These are phyloP conservation scores for Harringtonia lauricola DNA, from an alignment of 2,329 filamentous ascomycete genomes.

Conservation along the genomic window DNA sequence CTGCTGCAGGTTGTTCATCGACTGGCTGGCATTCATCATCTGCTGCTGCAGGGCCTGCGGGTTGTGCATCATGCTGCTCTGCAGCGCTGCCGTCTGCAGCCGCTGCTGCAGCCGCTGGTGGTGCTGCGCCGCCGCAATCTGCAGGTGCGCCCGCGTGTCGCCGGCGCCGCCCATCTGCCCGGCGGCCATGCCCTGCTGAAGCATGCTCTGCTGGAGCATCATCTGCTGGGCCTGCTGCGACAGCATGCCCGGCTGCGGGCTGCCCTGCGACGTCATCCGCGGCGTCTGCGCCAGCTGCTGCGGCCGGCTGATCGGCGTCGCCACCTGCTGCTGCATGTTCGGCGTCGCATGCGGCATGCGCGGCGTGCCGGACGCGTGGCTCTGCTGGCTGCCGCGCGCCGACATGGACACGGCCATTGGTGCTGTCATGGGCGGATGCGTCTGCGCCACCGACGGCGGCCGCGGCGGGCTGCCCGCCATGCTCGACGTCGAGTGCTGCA, in stretches of 20 bases:
- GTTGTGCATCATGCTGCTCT: conserved; percentile 29
- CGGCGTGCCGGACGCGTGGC: conserved; percentile 52
- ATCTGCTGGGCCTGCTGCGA: conserved; percentile 40
- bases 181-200: conserved; percentile 24
- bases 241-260: conserved; percentile 49
- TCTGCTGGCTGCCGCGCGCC: conserved; percentile 54
- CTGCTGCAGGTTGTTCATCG: conserved; percentile 17
- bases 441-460: conserved; percentile 55
- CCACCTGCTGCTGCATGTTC: conserved; percentile 38
- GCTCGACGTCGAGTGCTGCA: conserved; percentile 55
- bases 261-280: conserved; percentile 37
- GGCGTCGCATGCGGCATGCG: conserved; percentile 51
- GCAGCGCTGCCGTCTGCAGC: conserved; percentile 14
- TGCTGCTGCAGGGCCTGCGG: conserved; percentile 27
- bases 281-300: conserved; percentile 41
- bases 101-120: conserved; percentile 34
- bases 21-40: conserved; percentile 18
- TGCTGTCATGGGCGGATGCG: conserved; percentile 42
- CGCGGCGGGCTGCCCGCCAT: conserved; percentile 59
- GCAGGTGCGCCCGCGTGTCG: conserved; percentile 20
- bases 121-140: conserved; percentile 36
- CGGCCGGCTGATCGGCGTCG: conserved; percentile 45
- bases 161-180: conserved; percentile 21
- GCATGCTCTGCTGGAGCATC: conserved; percentile 36
- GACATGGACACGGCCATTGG: conserved; percentile 54